Evolutionary conservation across 2,329 filamentous ascomycete species (phyloP), one percentile per base, ranked within the genome.

Genomic region (Cordyceps javanica): DNA sequence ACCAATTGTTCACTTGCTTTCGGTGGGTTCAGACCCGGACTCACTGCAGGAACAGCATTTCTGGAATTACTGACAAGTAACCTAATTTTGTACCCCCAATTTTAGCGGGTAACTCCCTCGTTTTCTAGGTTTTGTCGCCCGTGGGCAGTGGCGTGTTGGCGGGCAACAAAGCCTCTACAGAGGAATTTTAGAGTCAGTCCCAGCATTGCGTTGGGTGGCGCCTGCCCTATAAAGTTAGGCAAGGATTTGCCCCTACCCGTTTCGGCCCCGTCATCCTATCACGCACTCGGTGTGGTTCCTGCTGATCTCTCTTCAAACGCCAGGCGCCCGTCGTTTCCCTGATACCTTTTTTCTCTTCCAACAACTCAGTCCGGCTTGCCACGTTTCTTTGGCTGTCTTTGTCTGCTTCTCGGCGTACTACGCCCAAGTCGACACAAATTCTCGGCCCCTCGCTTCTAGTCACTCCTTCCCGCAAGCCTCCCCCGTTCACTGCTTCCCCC

Each of bases 321-420:
- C 21, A 19, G 23, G 26, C 46, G 30, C 34, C 28, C 14, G 46
- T 10, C 14, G 16, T 45, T 51, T 39, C 36, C 25, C 28, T 5
- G 34, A 42, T 56, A 26, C 50, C 34, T 21, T 51, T 38, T 52
- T 57, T 28, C 23, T 57, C 41, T 38, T 57, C 56, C 44, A 45
- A 53, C 46, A 41, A 54, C 30, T 42, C 49, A 59, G 19, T 34
- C 26, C 23, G 21, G 13, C 57, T 55, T 52, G 42, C 50, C 45
- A 55, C 42, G 16, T 39, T 56, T 25, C 36, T 28, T 55, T 50
- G 32, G 57, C 23, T 32, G 45, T 59, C 28, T 21, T 26, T 30
- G 16, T 45, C 25, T 54, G 72, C 70, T 62, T 73, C 34, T 19
- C n/a, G 28, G 34, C 34, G 44, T 56, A 19, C 32, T 14, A 14